A percentile compares a stretch with the other conserved stretches of the same genome.
Evolutionary conservation across 73 alveolate species (phyloP).

Genomic region (Uronychia binucleata): DNA sequence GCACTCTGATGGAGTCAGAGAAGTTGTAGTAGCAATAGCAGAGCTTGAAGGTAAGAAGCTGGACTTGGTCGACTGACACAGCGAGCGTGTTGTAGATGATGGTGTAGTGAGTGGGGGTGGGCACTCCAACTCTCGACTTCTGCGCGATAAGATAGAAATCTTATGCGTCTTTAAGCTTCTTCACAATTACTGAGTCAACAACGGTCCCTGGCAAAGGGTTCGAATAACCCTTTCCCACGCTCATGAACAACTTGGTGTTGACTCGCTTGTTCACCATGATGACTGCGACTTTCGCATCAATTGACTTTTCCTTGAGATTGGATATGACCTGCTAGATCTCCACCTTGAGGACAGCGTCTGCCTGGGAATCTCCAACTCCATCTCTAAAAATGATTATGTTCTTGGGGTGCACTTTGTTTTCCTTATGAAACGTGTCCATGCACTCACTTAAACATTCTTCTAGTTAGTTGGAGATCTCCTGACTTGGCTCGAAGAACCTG

Average conservation of each 20-base stretch:
- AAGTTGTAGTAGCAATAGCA: constrained; percentile 87
- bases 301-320: constrained; percentile 23
- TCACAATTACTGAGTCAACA: constrained; percentile 66
- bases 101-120: constrained; percentile 86
- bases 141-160: constrained; percentile 77
- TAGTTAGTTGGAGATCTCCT: constrained; percentile 47
- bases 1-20: constrained; percentile 84
- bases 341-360: constrained; percentile 40
- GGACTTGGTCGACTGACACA: constrained; percentile 49
- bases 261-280: constrained; percentile 67
- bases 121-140: constrained; percentile 75
- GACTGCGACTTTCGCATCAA: constrained; percentile 55
- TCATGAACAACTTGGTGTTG: constrained; percentile 66
- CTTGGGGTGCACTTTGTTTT: constrained; percentile 50
- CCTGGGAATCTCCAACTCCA: constrained; percentile 57
- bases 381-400: constrained; percentile 82
- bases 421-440: constrained; percentile 7
- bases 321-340: constrained; percentile 51
- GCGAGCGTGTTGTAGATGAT: constrained; percentile 69
- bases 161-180: constrained; percentile 54
- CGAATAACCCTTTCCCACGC: constrained; percentile 46
- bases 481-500: constrained; percentile 37
- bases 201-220: constrained; percentile 85
- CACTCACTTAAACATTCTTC: constrained; percentile 8
- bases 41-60: constrained; percentile 81